Evolutionary conservation across 176 grass and related monocot species (phyloP).

Genomic region (Tuctoria greenei): DNA sequence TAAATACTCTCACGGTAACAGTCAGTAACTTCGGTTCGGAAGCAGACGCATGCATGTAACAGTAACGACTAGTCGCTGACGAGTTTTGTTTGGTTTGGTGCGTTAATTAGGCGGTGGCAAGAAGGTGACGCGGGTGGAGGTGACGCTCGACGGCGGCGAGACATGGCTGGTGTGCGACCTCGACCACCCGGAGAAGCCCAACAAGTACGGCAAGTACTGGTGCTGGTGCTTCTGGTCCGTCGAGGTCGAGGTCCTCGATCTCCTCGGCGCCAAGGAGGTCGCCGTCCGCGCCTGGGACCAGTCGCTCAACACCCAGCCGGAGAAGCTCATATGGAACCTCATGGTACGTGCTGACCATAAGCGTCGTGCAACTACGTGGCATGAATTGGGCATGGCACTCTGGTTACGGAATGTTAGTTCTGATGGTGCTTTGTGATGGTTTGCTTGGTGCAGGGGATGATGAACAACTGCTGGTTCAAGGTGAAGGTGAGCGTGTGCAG

Average conservation of each 20-base stretch:
- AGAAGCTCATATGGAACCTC: constrained; percentile 95
- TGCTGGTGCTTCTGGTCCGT: constrained; percentile 99
- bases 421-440: not conserved
- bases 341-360: constrained; percentile 41
- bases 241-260: constrained; percentile 73
- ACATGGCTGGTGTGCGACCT: constrained; percentile 74
- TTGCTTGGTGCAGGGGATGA: constrained; percentile 69
- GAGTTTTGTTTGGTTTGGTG: not conserved
- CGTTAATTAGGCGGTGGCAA: constrained; percentile 65
- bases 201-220: constrained; percentile 90
- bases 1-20: no score
- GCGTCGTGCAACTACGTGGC: not conserved
- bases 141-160: constrained; percentile 87
- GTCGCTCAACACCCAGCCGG: constrained; percentile 79
- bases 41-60: no score
- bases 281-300: constrained; percentile 92
- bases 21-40: no score
- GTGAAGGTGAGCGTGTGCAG: constrained; percentile 84
- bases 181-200: constrained; percentile 79
- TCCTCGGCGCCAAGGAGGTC: constrained; percentile 89
- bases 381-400: not conserved
- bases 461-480: constrained; percentile 99
- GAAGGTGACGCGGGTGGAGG: constrained; percentile 88
- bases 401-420: not conserved
- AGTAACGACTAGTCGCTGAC: not conserved